Evolutionary conservation across 495 filamentous ascomycete genomes (phyloP), one percentile per base, ranked within the genome.

Genomic region (Xylaria venustula): DNA sequence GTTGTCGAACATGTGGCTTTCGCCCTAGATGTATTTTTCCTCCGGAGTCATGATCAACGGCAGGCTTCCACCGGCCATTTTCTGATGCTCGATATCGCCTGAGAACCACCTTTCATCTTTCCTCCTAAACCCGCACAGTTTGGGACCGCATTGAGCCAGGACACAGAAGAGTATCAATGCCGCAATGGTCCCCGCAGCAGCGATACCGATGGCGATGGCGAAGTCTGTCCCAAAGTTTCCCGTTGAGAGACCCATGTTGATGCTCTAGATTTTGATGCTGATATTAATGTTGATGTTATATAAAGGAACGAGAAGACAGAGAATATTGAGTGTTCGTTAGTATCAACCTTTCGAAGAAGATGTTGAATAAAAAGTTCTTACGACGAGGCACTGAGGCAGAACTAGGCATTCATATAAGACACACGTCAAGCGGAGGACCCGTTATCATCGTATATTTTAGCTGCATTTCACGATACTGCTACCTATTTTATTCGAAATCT

Each of bases 21-120:
- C n/a, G n/a, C 4, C 20, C 17, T 32, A 3, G 1, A 3, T 8
- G 26, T 55, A 25, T 32, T 58, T 26, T n/a, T 12, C 1, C 28
- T n/a, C 14, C 12, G 17, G 17, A 15, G 7, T 7, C 30, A 30
- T 32, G 11, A 45, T 32, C n/a, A 55, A 22, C 9, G 37, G 53
- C 11, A 15, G 0, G 2, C 45, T 3, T 44, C n/a, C 40, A 7
- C 25, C n/a, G 22, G 45, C n/a, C 0, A 5, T 8, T 7, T 1
- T 47, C 14, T 14, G 11, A 7, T 28, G 48, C n/a, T 55, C 53
- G 2, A 45, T 25, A 12, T 55, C 53, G n/a, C 61, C 46, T 14
- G 64, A 30, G 20, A 72, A 58, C 68, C 68, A 71, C 9, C 45
- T 5, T 11, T 11, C 32, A n/a, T 71, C 68, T 22, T 50, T 63